phyloP scores from a whole-genome alignment of 2,329 filamentous ascomycete genomes.

The Xylaria arbuscula region DNA sequence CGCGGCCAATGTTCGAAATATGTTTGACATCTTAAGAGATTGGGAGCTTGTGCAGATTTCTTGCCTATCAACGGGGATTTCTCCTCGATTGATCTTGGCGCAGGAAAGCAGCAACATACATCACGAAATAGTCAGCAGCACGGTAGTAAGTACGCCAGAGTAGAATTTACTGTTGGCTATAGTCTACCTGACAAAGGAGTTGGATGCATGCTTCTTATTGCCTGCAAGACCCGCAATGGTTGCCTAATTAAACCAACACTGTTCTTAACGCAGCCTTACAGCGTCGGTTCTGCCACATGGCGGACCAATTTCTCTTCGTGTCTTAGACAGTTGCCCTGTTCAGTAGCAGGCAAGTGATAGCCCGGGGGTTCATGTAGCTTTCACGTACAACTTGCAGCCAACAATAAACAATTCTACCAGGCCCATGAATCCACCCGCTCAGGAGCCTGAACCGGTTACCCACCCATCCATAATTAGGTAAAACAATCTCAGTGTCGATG shows the following conservation, averaged over 20 bases:
- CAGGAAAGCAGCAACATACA: too few relatives aligned
- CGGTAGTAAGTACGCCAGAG: neutral
- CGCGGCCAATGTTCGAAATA: too few relatives aligned
- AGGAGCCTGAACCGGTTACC: neutral
- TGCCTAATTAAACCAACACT: neutral
- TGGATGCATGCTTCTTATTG: neutral
- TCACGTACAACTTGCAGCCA: neutral
- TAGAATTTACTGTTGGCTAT: neutral
- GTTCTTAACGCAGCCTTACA: neutral
- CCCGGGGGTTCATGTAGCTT: slow-evolving; percentile 13
- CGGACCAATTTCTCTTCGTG: neutral
- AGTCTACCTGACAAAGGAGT: neutral
- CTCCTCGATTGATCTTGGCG: too few relatives aligned
- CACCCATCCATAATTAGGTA: neutral
- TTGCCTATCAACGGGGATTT: too few relatives aligned
- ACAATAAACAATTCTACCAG: neutral
- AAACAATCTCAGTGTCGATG: neutral
- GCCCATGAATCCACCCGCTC: neutral
- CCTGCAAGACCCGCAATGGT: neutral
- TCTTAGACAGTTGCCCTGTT: neutral
- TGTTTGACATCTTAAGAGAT: too few relatives aligned
- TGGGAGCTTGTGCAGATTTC: too few relatives aligned
- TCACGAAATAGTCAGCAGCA: too few relatives aligned
- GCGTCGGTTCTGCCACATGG: neutral
- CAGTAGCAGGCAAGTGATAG: neutral